A percentile compares a stretch with the other conserved stretches of the same genome.
These are phyloP conservation scores for Carex arenaria DNA, from an alignment of 202 grass and related monocot species.

Conservation along the genomic window DNA sequence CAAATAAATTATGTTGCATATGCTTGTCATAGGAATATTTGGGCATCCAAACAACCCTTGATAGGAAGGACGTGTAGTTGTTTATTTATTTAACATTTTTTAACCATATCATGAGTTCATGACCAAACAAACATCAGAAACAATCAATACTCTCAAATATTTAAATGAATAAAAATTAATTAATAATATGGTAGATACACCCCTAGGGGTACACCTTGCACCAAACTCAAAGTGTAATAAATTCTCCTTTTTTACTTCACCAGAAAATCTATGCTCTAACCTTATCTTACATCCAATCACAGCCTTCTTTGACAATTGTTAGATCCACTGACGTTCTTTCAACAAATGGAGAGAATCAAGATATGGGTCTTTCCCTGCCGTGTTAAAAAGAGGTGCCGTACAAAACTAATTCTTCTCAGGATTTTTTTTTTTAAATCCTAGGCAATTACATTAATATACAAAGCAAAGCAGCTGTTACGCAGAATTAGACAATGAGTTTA, in stretches of 20 bases:
- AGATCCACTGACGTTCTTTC: not conserved
- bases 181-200: not conserved
- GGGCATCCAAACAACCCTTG: not conserved
- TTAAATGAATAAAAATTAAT: not conserved
- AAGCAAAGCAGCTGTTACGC: no score
- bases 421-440: no score
- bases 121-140: not conserved
- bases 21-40: not conserved
- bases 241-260: conserved; percentile 15
- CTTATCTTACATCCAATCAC: conserved; percentile 18
- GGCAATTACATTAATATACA: no score
- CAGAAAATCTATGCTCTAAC: not conserved
- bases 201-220: not conserved
- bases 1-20: not conserved
- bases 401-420: not conserved
- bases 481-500: no score
- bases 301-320: not conserved
- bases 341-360: not conserved
- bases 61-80: not conserved
- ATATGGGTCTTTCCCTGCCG: not conserved
- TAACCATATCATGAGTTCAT: not conserved
- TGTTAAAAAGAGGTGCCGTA: not conserved
- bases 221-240: conserved; percentile 21
- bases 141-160: not conserved
- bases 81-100: conserved; percentile 2